Evolutionary conservation across 768 basidiomycete species (phyloP).

Genomic region (Austroboletus eburneus): DNA sequence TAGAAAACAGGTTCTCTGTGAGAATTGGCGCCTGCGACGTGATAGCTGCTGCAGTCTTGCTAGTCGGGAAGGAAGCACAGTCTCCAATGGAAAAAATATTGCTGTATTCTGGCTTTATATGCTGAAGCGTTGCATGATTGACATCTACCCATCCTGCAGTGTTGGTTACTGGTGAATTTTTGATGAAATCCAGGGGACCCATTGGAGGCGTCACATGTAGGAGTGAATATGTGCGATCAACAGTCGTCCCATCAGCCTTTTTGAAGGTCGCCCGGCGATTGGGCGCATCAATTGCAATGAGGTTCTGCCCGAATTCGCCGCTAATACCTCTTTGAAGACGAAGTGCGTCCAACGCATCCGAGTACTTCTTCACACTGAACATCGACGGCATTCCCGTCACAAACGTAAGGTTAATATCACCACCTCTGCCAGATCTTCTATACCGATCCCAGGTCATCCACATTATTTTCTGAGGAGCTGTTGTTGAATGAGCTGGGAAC

Average conservation of each 20-base stretch:
- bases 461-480: slow-evolving; percentile 90
- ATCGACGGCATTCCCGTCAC: slow-evolving; percentile 91
- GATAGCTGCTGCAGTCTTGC: slow-evolving; percentile 95
- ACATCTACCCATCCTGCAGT: slow-evolving; percentile 88
- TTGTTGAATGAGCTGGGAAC: slow-evolving; percentile 3
- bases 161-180: slow-evolving; percentile 74
- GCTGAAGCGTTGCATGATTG: slow-evolving; percentile 73
- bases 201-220: slow-evolving; percentile 90
- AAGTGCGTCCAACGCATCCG: slow-evolving; percentile 76
- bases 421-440: slow-evolving; percentile 52
- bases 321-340: slow-evolving; percentile 75
- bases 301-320: slow-evolving; percentile 80
- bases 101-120: slow-evolving; percentile 69
- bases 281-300: slow-evolving; percentile 66
- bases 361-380: slow-evolving; percentile 97
- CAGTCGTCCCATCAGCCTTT: slow-evolving; percentile 61
- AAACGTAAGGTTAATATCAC: slow-evolving; percentile 66
- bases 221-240: slow-evolving; percentile 73
- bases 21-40: slow-evolving; percentile 89
- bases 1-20: slow-evolving; percentile 78
- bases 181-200: slow-evolving; percentile 82
- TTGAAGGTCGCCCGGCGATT: slow-evolving; percentile 84
- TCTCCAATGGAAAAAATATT: slow-evolving; percentile 95
- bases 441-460: slow-evolving; percentile 94
- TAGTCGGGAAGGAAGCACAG: slow-evolving; percentile 86